Conservation (phyloP, 495 filamentous ascomycete genomes). For the Penicillium mononematosum region DNA sequence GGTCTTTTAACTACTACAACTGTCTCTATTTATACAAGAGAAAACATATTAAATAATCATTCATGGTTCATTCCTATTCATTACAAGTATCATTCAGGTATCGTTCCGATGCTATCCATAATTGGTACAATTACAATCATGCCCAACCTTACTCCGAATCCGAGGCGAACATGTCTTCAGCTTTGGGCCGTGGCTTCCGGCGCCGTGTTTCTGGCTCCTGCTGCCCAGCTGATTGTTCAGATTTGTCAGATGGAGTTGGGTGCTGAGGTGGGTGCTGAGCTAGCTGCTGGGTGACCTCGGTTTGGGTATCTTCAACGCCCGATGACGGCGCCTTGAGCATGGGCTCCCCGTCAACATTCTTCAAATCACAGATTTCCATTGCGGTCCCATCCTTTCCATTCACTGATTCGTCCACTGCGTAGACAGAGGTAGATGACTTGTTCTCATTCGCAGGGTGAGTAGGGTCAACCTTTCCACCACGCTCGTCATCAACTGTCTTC, state of each 20-base stretch:
- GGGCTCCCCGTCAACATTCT: constrained; percentile 36
- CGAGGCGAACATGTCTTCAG: constrained; percentile 92
- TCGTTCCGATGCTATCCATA: constrained; percentile 3
- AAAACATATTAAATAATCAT: neutral
- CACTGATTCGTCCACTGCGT: constrained; percentile 40
- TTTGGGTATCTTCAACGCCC: constrained; percentile 8
- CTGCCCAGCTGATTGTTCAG: constrained; percentile 11
- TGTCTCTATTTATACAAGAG: neutral
- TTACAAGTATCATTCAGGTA: constrained; percentile 3
- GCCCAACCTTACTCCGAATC: constrained; percentile 42
- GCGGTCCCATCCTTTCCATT: constrained; percentile 52
- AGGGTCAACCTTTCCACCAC: constrained; percentile 40
- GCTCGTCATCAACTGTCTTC: constrained; percentile 66
- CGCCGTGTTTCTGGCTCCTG: constrained; percentile 26
- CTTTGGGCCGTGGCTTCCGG: constrained; percentile 67
- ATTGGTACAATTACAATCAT: constrained; percentile 21
- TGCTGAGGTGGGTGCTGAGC: constrained; percentile 19
- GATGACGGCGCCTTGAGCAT: constrained; percentile 32
- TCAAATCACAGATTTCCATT: constrained; percentile 56
- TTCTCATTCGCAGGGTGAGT: constrained; percentile 23
- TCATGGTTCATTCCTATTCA: constrained; percentile 4
- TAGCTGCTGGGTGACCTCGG: constrained; percentile 20
- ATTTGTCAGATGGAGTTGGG: constrained; percentile 20
- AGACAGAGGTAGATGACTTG: constrained; percentile 25
- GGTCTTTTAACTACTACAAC: neutral